A percentile compares a stretch with the other conserved stretches of the same genome.
Evolutionary conservation across 495 filamentous ascomycete genomes (phyloP).

Genomic region (Talaromyces stipitatus): DNA sequence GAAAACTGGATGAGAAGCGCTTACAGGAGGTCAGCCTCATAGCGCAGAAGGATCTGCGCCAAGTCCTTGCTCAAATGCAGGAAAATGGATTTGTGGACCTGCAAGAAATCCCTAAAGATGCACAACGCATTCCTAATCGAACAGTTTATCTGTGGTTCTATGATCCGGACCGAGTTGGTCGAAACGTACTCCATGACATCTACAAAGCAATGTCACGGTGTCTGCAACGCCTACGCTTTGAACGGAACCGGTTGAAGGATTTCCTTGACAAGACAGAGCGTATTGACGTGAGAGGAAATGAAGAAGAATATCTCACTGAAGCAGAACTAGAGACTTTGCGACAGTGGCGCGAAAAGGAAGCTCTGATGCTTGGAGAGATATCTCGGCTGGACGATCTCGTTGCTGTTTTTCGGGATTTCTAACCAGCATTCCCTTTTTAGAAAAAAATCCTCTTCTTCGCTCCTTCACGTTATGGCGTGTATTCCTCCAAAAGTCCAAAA

Average conservation of each 20-base stretch:
- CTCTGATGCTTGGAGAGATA: conserved; percentile 67
- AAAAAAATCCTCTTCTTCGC: neutral
- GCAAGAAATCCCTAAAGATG: conserved; percentile 86
- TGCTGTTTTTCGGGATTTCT: conserved; percentile 76
- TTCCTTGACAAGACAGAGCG: conserved; percentile 72
- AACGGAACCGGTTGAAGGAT: conserved; percentile 56
- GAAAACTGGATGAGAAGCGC: conserved; percentile 86
- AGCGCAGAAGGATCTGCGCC: conserved; percentile 70
- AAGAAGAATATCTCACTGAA: conserved; percentile 65
- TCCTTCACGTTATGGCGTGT: neutral
- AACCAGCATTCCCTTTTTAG: too few relatives aligned
- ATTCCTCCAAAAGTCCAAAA: neutral
- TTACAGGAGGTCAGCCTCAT: conserved; percentile 67
- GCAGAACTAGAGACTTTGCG: conserved; percentile 58
- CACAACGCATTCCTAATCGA: conserved; percentile 64
- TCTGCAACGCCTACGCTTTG: conserved; percentile 65
- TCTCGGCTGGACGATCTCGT: conserved; percentile 77
- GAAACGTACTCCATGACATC: conserved; percentile 60
- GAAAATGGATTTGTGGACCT: conserved; percentile 74
- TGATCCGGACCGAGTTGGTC: conserved; percentile 61
- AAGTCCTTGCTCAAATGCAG: conserved; percentile 73
- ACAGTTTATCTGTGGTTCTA: conserved; percentile 89
- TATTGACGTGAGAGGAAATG: conserved; percentile 71
- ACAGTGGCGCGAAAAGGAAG: conserved; percentile 64
- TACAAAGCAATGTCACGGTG: conserved; percentile 88